These are phyloP conservation scores for Magnaporthales sp. DNA, from an alignment of 2,329 filamentous ascomycete species.

Conservation along the genomic window DNA sequence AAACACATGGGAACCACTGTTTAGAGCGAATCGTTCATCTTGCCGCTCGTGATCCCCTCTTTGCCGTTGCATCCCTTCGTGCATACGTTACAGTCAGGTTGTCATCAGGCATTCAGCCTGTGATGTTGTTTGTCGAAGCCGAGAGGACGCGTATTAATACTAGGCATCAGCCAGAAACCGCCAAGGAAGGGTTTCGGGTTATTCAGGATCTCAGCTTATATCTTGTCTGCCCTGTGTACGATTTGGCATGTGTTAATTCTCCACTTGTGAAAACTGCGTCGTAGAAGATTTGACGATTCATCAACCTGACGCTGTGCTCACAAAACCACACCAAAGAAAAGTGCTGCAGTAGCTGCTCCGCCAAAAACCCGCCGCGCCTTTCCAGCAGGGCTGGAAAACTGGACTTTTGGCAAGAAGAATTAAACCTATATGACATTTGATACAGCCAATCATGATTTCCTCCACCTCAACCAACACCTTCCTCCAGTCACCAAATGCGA, in stretches of 20 bases:
- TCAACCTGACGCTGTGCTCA: not conserved
- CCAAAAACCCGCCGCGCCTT: not conserved
- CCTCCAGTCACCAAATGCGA: conserved; percentile 52
- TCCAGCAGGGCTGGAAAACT: not conserved
- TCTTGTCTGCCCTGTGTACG: not conserved
- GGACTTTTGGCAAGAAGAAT: not conserved
- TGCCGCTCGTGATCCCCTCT: not conserved
- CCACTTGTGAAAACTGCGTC: not conserved
- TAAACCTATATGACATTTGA: not conserved
- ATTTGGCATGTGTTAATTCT: not conserved
- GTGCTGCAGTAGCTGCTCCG: not conserved
- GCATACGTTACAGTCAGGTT: not conserved
- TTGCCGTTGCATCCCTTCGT: not conserved
- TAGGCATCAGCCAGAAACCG: not conserved
- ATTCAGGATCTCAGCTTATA: not conserved
- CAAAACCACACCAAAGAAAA: not conserved
- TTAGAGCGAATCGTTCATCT: not conserved
- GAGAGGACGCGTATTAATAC: not conserved
- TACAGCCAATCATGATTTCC: conserved; percentile 12
- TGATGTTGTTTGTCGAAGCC: not conserved
- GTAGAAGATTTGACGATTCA: not conserved
- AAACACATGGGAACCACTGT: not conserved
- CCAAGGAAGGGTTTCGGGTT: not conserved
- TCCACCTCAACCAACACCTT: conserved; percentile 15
- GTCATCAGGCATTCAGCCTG: not conserved